Evolutionary conservation across 2,329 filamentous ascomycete species (phyloP).

Genomic region (Didymella pinodella): DNA sequence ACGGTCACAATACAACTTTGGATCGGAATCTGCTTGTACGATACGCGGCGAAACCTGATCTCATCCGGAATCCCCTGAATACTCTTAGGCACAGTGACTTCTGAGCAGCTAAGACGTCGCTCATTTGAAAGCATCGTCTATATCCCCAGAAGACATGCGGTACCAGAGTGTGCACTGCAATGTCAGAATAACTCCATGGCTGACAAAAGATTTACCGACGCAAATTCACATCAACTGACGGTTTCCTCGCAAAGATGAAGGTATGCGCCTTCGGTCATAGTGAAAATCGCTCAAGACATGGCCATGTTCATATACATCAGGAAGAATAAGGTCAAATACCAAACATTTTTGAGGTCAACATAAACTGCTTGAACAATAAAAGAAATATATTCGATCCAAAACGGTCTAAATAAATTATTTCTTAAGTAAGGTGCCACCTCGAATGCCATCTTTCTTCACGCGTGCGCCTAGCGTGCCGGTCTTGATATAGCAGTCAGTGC

Average conservation of each 20-base stretch:
- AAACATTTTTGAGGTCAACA: too few relatives aligned
- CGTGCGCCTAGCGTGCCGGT: slow-evolving; percentile 13
- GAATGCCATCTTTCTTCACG: slow-evolving; percentile 5
- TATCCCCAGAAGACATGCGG: slow-evolving; percentile 14
- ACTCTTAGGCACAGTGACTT: not conserved
- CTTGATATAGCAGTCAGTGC: slow-evolving; percentile 13
- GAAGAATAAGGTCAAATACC: not conserved
- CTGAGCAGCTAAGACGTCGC: not conserved
- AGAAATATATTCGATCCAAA: not conserved
- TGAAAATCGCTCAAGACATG: slow-evolving; percentile 22
- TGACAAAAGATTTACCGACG: too few relatives aligned
- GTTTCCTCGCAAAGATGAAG: slow-evolving; percentile 15
- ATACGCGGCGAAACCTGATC: too few relatives aligned
- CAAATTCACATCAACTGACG: slow-evolving; percentile 3
- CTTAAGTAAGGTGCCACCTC: slow-evolving; percentile 7
- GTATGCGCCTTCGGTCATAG: slow-evolving; percentile 19
- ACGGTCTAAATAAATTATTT: not conserved
- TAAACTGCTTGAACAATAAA: not conserved
- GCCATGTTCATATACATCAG: slow-evolving; percentile 16
- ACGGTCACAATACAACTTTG: too few relatives aligned
- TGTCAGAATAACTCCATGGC: not conserved
- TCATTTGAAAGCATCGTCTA: not conserved
- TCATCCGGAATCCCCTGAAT: not conserved
- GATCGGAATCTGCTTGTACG: too few relatives aligned
- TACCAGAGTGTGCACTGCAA: slow-evolving; percentile 11